Conservation (phyloP, 202 grass and related monocot species). For the Brachypodium distachyon region DNA sequence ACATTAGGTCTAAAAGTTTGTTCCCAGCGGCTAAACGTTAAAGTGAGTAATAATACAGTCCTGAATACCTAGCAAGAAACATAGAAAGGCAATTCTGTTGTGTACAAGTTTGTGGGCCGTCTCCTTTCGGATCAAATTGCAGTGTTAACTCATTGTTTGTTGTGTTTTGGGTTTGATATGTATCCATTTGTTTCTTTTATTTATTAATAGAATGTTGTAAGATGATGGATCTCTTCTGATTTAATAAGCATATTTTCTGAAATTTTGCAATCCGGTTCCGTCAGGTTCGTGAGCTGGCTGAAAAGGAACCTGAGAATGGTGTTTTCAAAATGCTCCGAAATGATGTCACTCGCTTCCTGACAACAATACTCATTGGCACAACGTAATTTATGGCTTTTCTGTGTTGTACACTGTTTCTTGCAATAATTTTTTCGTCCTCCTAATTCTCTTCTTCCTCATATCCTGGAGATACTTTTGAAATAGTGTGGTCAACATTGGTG, state of each 20-base stretch:
- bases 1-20: background rate
- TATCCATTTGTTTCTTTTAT: background rate
- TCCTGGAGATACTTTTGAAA: conserved; percentile 14
- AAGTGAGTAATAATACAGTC: background rate
- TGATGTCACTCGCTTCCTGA: conserved; percentile 94
- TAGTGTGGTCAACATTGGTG: conserved; percentile 93
- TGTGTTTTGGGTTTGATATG: background rate
- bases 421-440: background rate
- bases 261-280: background rate
- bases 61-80: background rate
- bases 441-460: conserved; percentile 13
- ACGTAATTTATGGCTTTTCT: conserved; percentile 54
- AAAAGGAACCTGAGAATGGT: conserved; percentile 93
- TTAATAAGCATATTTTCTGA: conserved; percentile 11
- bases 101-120: background rate
- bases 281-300: conserved; percentile 87
- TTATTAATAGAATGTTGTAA: background rate
- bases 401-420: background rate
- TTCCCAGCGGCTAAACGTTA: background rate
- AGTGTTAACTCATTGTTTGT: background rate
- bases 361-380: conserved; percentile 99
- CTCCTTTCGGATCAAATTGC: background rate
- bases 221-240: conserved; percentile 2
- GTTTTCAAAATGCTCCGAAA: conserved; percentile 95
- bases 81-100: background rate